Evolutionary conservation across 129 eudicot genomes (phyloP).

Genomic region (Ambrosia artemisiifolia): DNA sequence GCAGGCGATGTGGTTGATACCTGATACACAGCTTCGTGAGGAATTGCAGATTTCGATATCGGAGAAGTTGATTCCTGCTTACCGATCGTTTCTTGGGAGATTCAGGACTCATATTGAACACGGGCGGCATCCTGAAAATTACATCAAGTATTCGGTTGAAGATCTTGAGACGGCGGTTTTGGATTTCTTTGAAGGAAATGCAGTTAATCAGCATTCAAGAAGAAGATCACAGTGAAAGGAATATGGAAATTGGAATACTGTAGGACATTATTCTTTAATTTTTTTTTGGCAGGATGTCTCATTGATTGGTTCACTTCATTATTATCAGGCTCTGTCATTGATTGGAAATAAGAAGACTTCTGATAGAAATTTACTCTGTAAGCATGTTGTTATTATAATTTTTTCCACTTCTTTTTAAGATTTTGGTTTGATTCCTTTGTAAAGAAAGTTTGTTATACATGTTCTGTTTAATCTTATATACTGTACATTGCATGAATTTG

Average conservation of each 20-base stretch:
- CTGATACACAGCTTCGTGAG: slow-evolving; percentile 67
- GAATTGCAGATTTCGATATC: slow-evolving; percentile 65
- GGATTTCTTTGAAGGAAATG: slow-evolving; percentile 78
- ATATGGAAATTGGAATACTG: slow-evolving; percentile 25
- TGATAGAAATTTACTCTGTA: slow-evolving; percentile 39
- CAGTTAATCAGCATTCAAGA: slow-evolving; percentile 51
- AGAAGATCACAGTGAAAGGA: slow-evolving; percentile 53
- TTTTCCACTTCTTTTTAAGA: slow-evolving; percentile 17
- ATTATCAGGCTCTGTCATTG: slow-evolving; percentile 19
- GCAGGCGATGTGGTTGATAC: slow-evolving; percentile 69
- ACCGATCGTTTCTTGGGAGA: slow-evolving; percentile 66
- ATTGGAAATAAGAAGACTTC: slow-evolving; percentile 13
- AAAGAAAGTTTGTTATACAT: slow-evolving; percentile 41
- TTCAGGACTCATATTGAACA: slow-evolving; percentile 76
- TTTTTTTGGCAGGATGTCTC: slow-evolving; percentile 45
- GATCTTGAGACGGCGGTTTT: slow-evolving; percentile 65
- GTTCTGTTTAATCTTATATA: slow-evolving; percentile 19
- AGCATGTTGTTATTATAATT: slow-evolving; percentile 45
- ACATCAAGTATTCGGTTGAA: slow-evolving; percentile 76
- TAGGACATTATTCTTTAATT: slow-evolving; percentile 64
- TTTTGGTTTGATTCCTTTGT: slow-evolving; percentile 46
- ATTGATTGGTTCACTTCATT: slow-evolving; percentile 28
- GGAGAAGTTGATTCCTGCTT: slow-evolving; percentile 62
- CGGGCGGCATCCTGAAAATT: slow-evolving; percentile 72
- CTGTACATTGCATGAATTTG: slow-evolving; percentile 25